Conservation (phyloP, 2,329 filamentous ascomycete species). For the Stemphylium beticola region DNA sequence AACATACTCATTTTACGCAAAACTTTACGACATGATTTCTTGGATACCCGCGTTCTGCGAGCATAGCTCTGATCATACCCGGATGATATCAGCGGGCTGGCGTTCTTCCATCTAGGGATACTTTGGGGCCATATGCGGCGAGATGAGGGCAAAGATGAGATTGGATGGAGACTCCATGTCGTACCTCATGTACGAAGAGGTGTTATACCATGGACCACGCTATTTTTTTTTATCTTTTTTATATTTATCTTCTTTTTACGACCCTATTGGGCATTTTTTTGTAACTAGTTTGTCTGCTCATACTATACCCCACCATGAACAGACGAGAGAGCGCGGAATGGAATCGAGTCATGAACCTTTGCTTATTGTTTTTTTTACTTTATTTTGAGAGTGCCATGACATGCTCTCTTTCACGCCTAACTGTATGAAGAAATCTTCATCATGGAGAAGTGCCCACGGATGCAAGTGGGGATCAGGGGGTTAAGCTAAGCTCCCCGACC, state of each 20-base stretch:
- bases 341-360: conserved; percentile 12
- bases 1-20: conserved; percentile 18
- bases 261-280: conserved; percentile 20
- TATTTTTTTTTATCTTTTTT: conserved; percentile 8
- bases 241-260: conserved; percentile 12
- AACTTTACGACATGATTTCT: conserved; percentile 32
- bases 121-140: conserved; percentile 11
- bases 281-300: conserved; percentile 16
- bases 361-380: no score
- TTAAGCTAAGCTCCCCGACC: conserved; percentile 17
- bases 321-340: conserved; percentile 20
- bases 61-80: conserved; percentile 35
- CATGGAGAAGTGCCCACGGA: conserved; percentile 1
- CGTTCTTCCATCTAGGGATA: conserved; percentile 28
- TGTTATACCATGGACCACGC: conserved; percentile 9
- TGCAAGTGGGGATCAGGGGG: conserved; percentile 9
- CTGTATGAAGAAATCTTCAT: conserved; percentile 3
- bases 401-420: neutral
- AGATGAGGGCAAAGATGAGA: conserved; percentile 7
- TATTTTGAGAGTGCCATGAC: neutral
- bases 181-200: conserved; percentile 4
- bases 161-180: conserved; percentile 7
- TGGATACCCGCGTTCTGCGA: conserved; percentile 33
- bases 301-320: conserved; percentile 31
- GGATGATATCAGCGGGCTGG: conserved; percentile 29